phyloP scores from a whole-genome alignment of 495 filamentous ascomycete genomes.

The Penicillium paxilli region DNA sequence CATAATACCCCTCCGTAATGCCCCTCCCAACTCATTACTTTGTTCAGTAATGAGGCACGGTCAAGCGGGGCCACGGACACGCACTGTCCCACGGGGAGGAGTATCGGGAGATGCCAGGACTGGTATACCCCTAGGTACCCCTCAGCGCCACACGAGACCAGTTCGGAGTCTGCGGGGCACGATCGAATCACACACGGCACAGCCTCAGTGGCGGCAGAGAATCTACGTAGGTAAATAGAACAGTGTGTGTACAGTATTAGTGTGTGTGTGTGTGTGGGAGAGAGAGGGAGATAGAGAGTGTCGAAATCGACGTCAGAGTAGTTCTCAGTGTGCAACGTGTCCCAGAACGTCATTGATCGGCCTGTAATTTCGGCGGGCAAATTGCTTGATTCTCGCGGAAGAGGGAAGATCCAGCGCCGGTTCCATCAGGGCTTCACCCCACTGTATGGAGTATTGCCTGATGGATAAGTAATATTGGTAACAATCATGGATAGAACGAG shows the following conservation, averaged over 20 bases:
- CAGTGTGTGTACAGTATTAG: neutral
- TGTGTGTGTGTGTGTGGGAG: neutral
- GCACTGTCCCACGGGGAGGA: neutral
- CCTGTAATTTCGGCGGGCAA: conserved; percentile 11
- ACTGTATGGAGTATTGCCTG: neutral
- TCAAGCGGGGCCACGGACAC: neutral
- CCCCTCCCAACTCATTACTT: neutral
- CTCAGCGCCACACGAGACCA: neutral
- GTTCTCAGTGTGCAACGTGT: neutral
- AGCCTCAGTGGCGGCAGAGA: neutral
- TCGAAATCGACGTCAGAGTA: conserved; percentile 8
- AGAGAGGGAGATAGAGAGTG: neutral
- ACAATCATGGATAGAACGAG: too few species aligned
- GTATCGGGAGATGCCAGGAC: neutral
- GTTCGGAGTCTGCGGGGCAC: neutral
- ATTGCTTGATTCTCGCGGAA: conserved; percentile 31
- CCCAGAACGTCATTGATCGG: conserved; percentile 20
- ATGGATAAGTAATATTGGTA: too few species aligned
- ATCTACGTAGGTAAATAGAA: too few species aligned
- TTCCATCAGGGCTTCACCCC: too few species aligned
- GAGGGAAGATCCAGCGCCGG: conserved; percentile 25
- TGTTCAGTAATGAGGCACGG: neutral
- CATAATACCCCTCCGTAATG: neutral
- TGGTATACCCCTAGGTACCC: neutral
- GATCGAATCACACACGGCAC: neutral